phyloP scores from a whole-genome alignment of 768 basidiomycete genomes.

The Boletus rex-veris region DNA sequence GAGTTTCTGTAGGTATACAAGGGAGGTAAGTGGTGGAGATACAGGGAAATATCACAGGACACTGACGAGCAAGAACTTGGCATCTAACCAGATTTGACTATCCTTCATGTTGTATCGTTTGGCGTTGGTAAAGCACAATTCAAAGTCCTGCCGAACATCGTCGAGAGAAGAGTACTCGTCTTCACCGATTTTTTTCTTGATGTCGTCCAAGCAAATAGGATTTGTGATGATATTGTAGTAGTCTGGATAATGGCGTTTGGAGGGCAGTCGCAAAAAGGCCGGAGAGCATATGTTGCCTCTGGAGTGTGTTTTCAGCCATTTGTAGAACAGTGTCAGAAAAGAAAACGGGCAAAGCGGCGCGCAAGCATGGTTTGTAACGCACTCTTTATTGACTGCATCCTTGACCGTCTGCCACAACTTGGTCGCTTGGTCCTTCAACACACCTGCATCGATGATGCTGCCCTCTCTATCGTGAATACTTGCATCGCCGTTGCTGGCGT shows the following conservation, averaged over 20 bases:
- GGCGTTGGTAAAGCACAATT: conserved; percentile 76
- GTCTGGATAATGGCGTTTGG: conserved; percentile 75
- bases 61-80: conserved; percentile 76
- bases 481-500: conserved; percentile 24
- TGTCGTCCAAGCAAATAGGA: conserved; percentile 86
- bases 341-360: conserved; percentile 39
- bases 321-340: conserved; percentile 37
- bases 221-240: conserved; percentile 78
- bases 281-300: conserved; percentile 63
- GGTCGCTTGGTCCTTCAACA: conserved; percentile 63
- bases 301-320: conserved; percentile 28
- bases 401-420: conserved; percentile 75
- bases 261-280: conserved; percentile 67
- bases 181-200: conserved; percentile 72
- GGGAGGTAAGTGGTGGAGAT: not conserved
- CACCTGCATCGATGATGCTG: conserved; percentile 22
- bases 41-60: not conserved
- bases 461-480: conserved; percentile 19
- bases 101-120: conserved; percentile 80
- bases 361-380: conserved; percentile 50
- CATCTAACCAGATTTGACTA: conserved; percentile 76
- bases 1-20: conserved; percentile 40
- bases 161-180: conserved; percentile 59
- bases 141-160: conserved; percentile 67
- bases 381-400: conserved; percentile 87